Evolutionary conservation across 768 basidiomycete genomes (phyloP).

Genomic region (Dictyophora rubrovolvata): DNA sequence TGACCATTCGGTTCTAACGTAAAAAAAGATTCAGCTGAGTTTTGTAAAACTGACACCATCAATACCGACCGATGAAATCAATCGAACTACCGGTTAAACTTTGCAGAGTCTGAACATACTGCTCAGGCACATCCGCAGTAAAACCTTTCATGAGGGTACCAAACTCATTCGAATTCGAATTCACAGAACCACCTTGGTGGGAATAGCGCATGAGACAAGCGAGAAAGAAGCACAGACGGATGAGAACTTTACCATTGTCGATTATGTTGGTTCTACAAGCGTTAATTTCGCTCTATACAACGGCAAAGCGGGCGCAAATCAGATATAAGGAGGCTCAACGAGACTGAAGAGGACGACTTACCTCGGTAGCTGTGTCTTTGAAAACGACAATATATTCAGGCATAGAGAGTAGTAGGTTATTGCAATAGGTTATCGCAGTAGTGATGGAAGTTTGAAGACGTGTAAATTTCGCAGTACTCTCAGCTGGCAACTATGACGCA

Average conservation of each 20-base stretch:
- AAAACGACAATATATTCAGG: conserved; percentile 45
- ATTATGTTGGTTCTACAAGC: too few species aligned
- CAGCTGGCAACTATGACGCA: too few species aligned
- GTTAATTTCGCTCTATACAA: too few species aligned
- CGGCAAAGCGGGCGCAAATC: neutral
- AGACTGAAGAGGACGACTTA: neutral
- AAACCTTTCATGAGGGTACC: conserved; percentile 35
- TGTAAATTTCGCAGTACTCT: too few species aligned
- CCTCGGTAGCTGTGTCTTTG: conserved; percentile 30
- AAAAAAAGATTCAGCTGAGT: neutral
- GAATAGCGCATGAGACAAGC: too few species aligned
- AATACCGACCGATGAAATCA: conserved; percentile 35
- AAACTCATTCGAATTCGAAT: conserved; percentile 24
- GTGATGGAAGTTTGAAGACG: too few species aligned
- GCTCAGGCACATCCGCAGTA: conserved; percentile 28
- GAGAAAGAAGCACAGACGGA: too few species aligned
- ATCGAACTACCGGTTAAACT: conserved; percentile 24
- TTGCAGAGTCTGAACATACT: conserved; percentile 25
- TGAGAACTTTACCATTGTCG: too few species aligned
- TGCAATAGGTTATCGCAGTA: too few species aligned
- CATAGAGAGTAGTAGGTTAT: too few species aligned
- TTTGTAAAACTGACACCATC: too few species aligned
- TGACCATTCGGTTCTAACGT: conserved; percentile 31
- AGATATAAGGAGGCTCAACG: neutral
- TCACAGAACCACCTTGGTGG: too few species aligned